Conservation (phyloP, 1,139 yeast genomes). For the Hyphopichia khmerensis region DNA sequence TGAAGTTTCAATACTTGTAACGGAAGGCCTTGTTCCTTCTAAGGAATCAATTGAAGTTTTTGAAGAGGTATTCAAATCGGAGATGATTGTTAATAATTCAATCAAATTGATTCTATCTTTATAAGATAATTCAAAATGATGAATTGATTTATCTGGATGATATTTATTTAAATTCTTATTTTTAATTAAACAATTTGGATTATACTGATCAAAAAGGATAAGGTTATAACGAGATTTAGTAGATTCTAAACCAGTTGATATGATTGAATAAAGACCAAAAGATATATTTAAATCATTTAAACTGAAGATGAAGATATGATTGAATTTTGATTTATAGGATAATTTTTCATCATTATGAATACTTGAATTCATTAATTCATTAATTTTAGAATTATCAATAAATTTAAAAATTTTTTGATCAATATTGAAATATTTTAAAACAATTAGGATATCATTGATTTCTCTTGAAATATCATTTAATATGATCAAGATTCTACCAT, state of each 20-base stretch:
- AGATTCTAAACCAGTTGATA: conserved; percentile 30
- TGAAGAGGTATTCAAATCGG: conserved; percentile 5
- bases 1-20: conserved; percentile 12
- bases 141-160: conserved; percentile 24
- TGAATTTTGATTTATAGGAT: conserved; percentile 13
- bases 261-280: conserved; percentile 20
- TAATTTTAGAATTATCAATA: conserved; percentile 21
- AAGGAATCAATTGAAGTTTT: background rate
- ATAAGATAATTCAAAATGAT: conserved; percentile 26
- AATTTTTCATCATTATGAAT: conserved; percentile 14
- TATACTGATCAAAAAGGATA: conserved; percentile 20
- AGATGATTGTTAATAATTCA: conserved; percentile 23
- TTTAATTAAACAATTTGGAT: conserved; percentile 11
- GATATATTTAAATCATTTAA: conserved; percentile 12
- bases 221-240: conserved; percentile 26
- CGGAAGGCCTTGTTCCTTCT: conserved; percentile 10
- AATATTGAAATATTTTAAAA: conserved; percentile 29
- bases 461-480: conserved; percentile 29
- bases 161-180: conserved; percentile 6
- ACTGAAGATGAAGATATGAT: conserved; percentile 20
- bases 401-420: conserved; percentile 26
- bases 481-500: conserved; percentile 24
- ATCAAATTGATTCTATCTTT: conserved; percentile 27
- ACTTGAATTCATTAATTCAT: background rate
- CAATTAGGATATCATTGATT: conserved; percentile 37